phyloP scores from a whole-genome alignment of 192 early-diverging fungal species.

The Coemansia reversa region DNA sequence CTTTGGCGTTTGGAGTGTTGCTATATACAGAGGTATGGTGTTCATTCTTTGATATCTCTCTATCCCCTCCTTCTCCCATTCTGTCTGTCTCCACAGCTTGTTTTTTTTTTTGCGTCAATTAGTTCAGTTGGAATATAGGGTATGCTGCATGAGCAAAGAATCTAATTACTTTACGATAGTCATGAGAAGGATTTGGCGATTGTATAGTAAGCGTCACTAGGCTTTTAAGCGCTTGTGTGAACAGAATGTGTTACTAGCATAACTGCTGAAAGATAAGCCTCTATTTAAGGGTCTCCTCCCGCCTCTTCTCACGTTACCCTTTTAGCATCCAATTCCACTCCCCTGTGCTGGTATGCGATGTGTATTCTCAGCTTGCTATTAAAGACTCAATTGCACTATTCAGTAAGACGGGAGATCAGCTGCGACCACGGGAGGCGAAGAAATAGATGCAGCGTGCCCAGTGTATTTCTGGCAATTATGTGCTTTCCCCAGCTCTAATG shows the following conservation, averaged over 20 bases:
- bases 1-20: not conserved
- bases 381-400: not conserved
- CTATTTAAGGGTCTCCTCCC: conserved; percentile 1
- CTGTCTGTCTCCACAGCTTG: not conserved
- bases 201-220: not conserved
- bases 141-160: not conserved
- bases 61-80: not conserved
- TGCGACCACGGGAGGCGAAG: not conserved
- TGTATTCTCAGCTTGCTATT: not conserved
- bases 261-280: conserved; percentile 11
- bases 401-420: not conserved
- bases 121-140: not conserved
- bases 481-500: not conserved
- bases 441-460: not conserved
- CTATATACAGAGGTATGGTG: not conserved
- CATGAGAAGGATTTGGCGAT: not conserved
- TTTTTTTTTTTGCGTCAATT: not conserved
- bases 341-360: not conserved
- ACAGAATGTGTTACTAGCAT: conserved; percentile 8
- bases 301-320: not conserved
- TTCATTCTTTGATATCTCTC: conserved; percentile 4
- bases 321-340: not conserved
- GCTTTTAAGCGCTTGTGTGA: not conserved
- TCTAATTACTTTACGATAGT: not conserved
- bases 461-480: not conserved